A percentile compares a stretch with the other conserved stretches of the same genome.
Conservation (phyloP, 345 rosid genomes). For the Eucalyptus sp. region DNA sequence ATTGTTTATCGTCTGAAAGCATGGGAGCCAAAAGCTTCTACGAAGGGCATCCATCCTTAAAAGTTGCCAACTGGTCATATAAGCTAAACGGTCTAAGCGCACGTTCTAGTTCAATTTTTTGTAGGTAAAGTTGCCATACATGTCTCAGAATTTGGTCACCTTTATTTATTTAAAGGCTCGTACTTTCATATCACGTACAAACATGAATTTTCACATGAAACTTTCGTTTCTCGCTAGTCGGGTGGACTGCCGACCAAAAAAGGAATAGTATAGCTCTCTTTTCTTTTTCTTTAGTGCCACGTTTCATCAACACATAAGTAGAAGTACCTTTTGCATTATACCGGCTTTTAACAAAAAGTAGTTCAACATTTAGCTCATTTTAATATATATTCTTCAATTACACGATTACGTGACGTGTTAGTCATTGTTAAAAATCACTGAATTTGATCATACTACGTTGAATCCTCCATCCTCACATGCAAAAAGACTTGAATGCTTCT, state of each 20-base stretch:
- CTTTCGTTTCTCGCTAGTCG: background rate
- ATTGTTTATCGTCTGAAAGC: background rate
- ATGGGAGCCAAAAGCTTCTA: background rate
- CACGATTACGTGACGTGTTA: background rate
- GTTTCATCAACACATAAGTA: background rate
- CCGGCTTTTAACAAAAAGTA: background rate
- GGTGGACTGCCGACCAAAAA: background rate
- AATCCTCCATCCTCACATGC: background rate
- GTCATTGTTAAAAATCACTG: accelerated
- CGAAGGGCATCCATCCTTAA: background rate
- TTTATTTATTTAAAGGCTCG: background rate
- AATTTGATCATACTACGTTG: background rate
- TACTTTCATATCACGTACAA: background rate
- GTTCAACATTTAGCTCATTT: background rate
- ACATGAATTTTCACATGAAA: background rate
- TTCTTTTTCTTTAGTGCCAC: background rate
- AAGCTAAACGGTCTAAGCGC: background rate
- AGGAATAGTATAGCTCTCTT: background rate
- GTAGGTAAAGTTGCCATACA: background rate
- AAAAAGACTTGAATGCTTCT: background rate
- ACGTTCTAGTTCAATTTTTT: background rate
- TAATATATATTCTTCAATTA: background rate
- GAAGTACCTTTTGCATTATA: background rate
- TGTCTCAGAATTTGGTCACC: background rate
- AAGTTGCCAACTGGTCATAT: background rate